phyloP scores from a whole-genome alignment of 768 basidiomycete genomes.

The Podaxis pistillaris region DNA sequence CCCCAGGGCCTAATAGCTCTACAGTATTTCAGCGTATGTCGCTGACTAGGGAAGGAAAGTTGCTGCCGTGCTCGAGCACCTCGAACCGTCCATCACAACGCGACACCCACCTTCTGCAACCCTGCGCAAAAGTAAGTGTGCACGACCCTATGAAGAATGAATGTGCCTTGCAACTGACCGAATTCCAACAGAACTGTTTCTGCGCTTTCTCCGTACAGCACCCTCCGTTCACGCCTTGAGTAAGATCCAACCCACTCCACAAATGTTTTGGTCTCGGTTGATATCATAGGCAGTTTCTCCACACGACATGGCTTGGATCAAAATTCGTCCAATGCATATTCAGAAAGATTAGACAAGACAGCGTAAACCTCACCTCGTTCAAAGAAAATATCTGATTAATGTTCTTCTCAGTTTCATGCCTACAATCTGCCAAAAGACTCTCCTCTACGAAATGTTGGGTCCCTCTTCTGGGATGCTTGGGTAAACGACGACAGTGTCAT shows the following conservation, averaged over 20 bases:
- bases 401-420: too few species aligned
- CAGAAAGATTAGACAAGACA: constrained; percentile 34
- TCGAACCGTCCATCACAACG: constrained; percentile 50
- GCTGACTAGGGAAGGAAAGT: constrained; percentile 48
- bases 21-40: constrained; percentile 48
- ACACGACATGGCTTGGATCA: constrained; percentile 56
- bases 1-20: background rate
- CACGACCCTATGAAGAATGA: background rate
- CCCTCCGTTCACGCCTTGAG: constrained; percentile 51
- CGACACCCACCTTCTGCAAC: constrained; percentile 47
- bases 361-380: constrained; percentile 27
- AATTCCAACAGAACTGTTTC: constrained; percentile 38
- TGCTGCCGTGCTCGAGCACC: constrained; percentile 46
- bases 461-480: too few species aligned
- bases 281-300: constrained; percentile 46
- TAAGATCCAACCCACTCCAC: constrained; percentile 24
- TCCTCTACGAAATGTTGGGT: too few species aligned
- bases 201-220: constrained; percentile 45
- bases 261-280: background rate
- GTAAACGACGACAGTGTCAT: too few species aligned
- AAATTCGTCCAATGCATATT: constrained; percentile 48
- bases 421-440: too few species aligned
- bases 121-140: constrained; percentile 57
- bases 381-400: too few species aligned
- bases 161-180: background rate